Conservation (phyloP, 208 protist genomes). For the Acanthamoeba royreba region DNA sequence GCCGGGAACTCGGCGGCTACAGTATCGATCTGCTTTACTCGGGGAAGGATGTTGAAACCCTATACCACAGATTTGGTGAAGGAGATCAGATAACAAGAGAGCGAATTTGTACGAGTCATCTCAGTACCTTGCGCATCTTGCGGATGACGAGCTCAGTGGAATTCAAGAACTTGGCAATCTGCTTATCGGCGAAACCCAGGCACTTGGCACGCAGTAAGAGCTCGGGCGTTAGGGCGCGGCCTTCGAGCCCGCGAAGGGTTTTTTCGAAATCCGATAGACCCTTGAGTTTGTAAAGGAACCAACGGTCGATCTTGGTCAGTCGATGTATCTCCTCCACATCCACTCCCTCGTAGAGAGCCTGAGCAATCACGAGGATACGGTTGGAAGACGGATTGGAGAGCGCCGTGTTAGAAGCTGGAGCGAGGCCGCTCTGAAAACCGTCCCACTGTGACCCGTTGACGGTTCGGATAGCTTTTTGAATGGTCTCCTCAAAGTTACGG, state of each 20-base stretch:
- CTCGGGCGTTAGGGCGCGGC: conserved; percentile 56
- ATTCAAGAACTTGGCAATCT: conserved; percentile 81
- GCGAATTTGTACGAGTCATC: not conserved
- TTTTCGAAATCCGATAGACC: conserved; percentile 80
- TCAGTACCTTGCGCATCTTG: conserved; percentile 45
- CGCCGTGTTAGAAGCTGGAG: conserved; percentile 61
- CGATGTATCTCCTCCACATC: conserved; percentile 88
- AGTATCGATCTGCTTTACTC: conserved; percentile 96
- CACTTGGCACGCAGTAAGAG: conserved; percentile 85
- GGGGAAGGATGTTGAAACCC: conserved; percentile 80
- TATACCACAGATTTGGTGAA: not conserved
- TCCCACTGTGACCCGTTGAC: conserved; percentile 63
- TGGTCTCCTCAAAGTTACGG: conserved; percentile 96
- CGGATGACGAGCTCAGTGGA: conserved; percentile 62
- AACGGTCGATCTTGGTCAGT: conserved; percentile 94
- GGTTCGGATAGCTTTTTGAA: conserved; percentile 95
- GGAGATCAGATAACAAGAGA: too few relatives aligned
- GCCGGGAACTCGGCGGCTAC: conserved; percentile 94
- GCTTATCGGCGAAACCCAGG: conserved; percentile 93
- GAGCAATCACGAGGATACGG: conserved; percentile 76
- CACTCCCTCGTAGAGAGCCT: conserved; percentile 76
- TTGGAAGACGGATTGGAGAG: conserved; percentile 73
- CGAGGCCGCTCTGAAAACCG: conserved; percentile 52
- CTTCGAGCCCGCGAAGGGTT: not conserved
- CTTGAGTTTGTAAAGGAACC: conserved; percentile 95